These are phyloP conservation scores for Pharnaceum exiguum DNA, from an alignment of 148 eudicot species.

Conservation along the genomic window DNA sequence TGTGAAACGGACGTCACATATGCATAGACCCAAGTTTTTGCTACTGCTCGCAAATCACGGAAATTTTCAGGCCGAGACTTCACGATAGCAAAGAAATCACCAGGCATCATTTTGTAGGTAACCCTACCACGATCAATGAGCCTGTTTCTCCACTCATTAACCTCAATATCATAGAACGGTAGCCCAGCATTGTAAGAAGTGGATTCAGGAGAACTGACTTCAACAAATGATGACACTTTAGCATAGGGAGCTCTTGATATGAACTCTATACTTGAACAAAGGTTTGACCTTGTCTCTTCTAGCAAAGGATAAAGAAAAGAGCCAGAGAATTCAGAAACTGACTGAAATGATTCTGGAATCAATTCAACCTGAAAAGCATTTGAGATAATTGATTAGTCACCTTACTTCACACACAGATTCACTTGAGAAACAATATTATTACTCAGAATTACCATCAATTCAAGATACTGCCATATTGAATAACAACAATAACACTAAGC, in stretches of 20 bases:
- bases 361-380: conserved; percentile 49
- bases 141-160: conserved; percentile 58
- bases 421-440: no score
- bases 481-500: no score
- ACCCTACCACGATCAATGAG: conserved; percentile 44
- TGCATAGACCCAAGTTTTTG: conserved; percentile 44
- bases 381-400: no score
- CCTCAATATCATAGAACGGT: conserved; percentile 25
- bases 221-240: conserved; percentile 32
- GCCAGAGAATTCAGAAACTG: conserved; percentile 35
- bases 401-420: no score
- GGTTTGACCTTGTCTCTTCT: conserved; percentile 64
- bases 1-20: conserved; percentile 24
- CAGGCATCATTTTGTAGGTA: conserved; percentile 58
- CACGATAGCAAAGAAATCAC: conserved; percentile 51
- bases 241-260: conserved; percentile 56
- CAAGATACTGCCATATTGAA: no score
- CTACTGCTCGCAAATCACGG: conserved; percentile 34
- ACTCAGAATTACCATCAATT: no score
- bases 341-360: conserved; percentile 45
- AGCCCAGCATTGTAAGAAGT: background rate
- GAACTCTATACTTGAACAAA: conserved; percentile 46
- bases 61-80: conserved; percentile 38
- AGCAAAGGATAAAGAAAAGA: conserved; percentile 52
- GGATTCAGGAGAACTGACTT: background rate